A percentile compares a stretch with the other conserved stretches of the same genome.
These are phyloP conservation scores for Neonothopanus nambi DNA, from an alignment of 1,284 basidiomycete genomes.

Conservation along the genomic window DNA sequence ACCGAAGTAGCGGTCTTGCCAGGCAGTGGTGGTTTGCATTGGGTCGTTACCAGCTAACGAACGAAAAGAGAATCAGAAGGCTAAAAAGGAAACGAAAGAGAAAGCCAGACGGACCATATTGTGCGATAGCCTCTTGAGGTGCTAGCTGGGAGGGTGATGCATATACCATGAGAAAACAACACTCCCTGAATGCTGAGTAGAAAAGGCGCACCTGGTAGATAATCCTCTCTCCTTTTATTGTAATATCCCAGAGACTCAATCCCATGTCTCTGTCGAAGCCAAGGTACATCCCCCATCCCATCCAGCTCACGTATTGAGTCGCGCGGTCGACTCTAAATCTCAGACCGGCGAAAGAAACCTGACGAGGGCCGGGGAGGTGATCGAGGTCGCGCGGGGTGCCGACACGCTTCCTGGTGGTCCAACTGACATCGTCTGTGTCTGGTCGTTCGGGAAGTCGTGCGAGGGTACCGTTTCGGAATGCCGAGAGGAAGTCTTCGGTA, in stretches of 20 bases:
- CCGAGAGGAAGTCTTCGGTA: constrained; percentile 48
- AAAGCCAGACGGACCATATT: constrained; percentile 46
- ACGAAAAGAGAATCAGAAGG: not conserved
- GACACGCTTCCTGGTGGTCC: constrained; percentile 48
- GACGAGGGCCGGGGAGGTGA: constrained; percentile 59
- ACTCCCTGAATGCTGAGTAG: not conserved
- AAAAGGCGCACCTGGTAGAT: constrained; percentile 55
- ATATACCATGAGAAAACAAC: not conserved
- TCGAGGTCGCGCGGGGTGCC: constrained; percentile 53
- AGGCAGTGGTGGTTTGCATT: constrained; percentile 61
- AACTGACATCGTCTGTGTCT: constrained; percentile 31
- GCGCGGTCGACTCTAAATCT: constrained; percentile 57
- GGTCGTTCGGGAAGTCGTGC: constrained; percentile 36
- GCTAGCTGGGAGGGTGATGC: constrained; percentile 43
- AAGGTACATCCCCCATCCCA: constrained; percentile 63
- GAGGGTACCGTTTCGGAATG: constrained; percentile 55
- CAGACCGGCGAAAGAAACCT: constrained; percentile 57
- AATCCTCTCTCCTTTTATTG: constrained; percentile 60
- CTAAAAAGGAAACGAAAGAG: not conserved
- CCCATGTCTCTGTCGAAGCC: constrained; percentile 70
- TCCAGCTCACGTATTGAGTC: constrained; percentile 61
- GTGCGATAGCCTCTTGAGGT: constrained; percentile 62
- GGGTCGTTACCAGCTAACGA: constrained; percentile 61
- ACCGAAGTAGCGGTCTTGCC: constrained; percentile 67
- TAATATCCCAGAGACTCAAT: constrained; percentile 64